Conservation (phyloP, 2,329 filamentous ascomycete genomes). For the Knufia fluminis region DNA sequence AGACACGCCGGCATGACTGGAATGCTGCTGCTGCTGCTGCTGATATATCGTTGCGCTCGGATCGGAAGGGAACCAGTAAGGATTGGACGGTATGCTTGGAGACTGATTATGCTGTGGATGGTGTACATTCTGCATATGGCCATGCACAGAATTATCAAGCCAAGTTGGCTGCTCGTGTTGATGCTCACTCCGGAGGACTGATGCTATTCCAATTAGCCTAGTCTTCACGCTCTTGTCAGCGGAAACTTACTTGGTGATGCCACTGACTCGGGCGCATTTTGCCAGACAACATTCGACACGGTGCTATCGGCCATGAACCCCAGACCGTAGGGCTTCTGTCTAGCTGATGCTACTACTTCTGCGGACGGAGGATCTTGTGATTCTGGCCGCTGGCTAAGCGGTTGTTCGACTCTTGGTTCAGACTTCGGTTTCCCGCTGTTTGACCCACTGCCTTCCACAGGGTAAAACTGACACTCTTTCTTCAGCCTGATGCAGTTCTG, state of each 20-base stretch:
- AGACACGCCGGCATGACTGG: neutral
- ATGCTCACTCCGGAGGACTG: no score
- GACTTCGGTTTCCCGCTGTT: constrained; percentile 3
- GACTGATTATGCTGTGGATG: neutral
- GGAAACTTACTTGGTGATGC: neutral
- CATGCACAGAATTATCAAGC: neutral
- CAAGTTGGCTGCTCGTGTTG: neutral
- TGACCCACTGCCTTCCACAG: constrained; percentile 59
- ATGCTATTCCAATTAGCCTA: no score
- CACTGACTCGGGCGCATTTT: neutral
- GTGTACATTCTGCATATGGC: neutral
- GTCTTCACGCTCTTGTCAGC: no score
- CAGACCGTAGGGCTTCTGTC: neutral
- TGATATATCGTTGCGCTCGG: neutral
- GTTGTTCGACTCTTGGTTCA: neutral
- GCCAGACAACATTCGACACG: neutral
- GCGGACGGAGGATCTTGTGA: neutral
- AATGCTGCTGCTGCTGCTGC: neutral
- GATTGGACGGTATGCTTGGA: no score
- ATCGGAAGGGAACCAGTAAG: neutral
- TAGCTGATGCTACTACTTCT: neutral
- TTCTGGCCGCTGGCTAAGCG: neutral
- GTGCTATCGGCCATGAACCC: neutral
- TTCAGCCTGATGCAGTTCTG: constrained; percentile 88
- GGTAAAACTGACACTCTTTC: constrained; percentile 87